These are phyloP conservation scores for Plasmopara muralis DNA, from an alignment of 352 stramenopile genomes.

Conservation along the genomic window DNA sequence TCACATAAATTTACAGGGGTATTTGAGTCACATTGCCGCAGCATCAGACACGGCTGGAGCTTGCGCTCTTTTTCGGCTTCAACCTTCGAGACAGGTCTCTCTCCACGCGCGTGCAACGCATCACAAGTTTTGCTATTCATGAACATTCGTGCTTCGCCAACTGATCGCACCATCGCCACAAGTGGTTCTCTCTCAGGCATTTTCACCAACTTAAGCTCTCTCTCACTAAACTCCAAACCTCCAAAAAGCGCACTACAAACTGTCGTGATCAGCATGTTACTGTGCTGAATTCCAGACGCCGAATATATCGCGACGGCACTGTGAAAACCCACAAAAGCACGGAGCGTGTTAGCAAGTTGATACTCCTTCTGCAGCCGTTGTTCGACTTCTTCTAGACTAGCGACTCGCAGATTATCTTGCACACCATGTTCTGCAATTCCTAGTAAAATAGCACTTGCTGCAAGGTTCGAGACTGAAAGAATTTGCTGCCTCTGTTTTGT, in stretches of 20 bases:
- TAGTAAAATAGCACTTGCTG: constrained; percentile 33
- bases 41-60: constrained; percentile 23
- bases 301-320: constrained; percentile 45
- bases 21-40: constrained; percentile 55
- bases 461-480: constrained; percentile 55
- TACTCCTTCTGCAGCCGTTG: constrained; percentile 32
- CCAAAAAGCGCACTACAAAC: constrained; percentile 33
- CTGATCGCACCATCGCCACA: constrained; percentile 28
- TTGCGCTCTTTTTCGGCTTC: constrained; percentile 10
- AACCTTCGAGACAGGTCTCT: constrained; percentile 31
- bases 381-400: constrained; percentile 4
- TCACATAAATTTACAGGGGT: constrained; percentile 48
- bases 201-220: constrained; percentile 3
- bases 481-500: constrained; percentile 50
- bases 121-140: constrained; percentile 64
- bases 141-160: constrained; percentile 42
- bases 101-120: constrained; percentile 38
- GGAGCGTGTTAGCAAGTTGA: constrained; percentile 49
- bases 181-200: constrained; percentile 50
- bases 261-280: constrained; percentile 28
- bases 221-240: constrained; percentile 7
- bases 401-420: neutral
- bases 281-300: constrained; percentile 12
- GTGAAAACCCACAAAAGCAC: constrained; percentile 64
- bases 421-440: constrained; percentile 21